Base-by-base conservation (phyloP, 2,329 filamentous ascomycete species). In the Hypoxylon sp. region DNA sequence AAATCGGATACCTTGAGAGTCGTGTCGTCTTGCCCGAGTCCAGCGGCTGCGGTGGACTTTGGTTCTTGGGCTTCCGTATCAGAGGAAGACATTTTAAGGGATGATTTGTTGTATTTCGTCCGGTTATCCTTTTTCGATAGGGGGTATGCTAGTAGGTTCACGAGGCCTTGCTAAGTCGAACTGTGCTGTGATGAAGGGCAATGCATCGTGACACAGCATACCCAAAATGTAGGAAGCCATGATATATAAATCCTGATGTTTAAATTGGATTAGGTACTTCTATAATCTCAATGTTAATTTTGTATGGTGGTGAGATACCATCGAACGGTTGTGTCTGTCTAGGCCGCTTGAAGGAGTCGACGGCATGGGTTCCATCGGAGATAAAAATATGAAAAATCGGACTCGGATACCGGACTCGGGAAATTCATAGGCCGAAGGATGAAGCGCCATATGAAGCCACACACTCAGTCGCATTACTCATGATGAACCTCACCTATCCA, bases 341-440 rank as follows among this genome's bases (percentile, higher is more conserved):
- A 25, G 5, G 9, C 21, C 21, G 21, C n/a, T n/a, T n/a, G 21
- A 25, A 9, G 5, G 21, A 9, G 21, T 20, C 5, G 4, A 15
- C 21, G 16, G 29, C n/a, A 29, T 5, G 12, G 13, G n/a, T 32
- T 11, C 12, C 11, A 5, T 47, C 42, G 51, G 31, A 9, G 25
- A 47, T 51, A 55, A 50, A 13, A 13, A 11, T 3, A 35, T 17
- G n/a, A 19, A 15, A 12, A 25, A 11, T 51, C 50, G 49, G 49
- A 3, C 4, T 51, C 51, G 36, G 49, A 3, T 3, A 21, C 53
- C 44, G 55, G 55, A 50, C 20, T 59, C 56, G 52, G 56, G 23
- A 48, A 50, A 56, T 59, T 59, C n/a, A 16, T 20, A 7, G 16
- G 16, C 20, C 16, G 35, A 50, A 13, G 9, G 15, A 29, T 16